Percentiles rank a stretch among this genome's conserved stretches.
phyloP scores from a whole-genome alignment of 164 flowering plant genomes.

The Dillenia suffruticosa region DNA sequence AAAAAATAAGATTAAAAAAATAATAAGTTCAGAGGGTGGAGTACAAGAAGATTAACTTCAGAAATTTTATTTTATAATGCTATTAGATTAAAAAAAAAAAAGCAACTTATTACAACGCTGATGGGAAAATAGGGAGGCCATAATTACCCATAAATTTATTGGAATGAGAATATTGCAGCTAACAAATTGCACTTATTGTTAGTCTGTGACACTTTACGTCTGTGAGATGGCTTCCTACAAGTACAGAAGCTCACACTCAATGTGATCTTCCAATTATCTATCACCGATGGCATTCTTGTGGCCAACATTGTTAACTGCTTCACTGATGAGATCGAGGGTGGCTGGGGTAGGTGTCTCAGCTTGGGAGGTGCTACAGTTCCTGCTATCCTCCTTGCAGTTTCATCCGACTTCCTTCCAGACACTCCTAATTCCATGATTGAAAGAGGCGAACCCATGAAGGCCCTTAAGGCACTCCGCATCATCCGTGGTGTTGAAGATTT shows the following conservation, averaged over 20 bases:
- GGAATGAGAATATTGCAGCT: too few relatives aligned
- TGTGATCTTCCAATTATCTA: conserved; percentile 24
- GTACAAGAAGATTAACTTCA: too few relatives aligned
- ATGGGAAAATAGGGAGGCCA: too few relatives aligned
- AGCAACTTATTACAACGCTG: too few relatives aligned
- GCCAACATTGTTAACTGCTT: conserved; percentile 25
- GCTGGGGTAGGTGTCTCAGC: conserved; percentile 26
- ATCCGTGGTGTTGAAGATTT: conserved; percentile 19
- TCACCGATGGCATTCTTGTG: conserved; percentile 24
- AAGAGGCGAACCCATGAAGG: conserved; percentile 6
- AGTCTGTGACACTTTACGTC: conserved; percentile 30
- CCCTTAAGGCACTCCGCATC: conserved; percentile 3
- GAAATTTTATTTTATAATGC: neutral
- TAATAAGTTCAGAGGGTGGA: too few relatives aligned
- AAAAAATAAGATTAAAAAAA: too few relatives aligned
- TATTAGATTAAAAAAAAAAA: neutral
- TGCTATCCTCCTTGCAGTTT: conserved; percentile 16
- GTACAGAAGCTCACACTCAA: conserved; percentile 27
- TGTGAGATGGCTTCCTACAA: conserved; percentile 33
- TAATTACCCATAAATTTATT: too few relatives aligned
- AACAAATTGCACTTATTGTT: too few relatives aligned
- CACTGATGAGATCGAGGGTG: conserved; percentile 15
- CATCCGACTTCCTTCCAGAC: conserved; percentile 22
- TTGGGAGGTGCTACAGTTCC: conserved; percentile 24
- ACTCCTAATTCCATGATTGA: conserved; percentile 34